A percentile compares a stretch with the other conserved stretches of the same genome.
Evolutionary conservation across 1,139 yeast species (phyloP).

Genomic region (Saccharomyces hybrid): DNA sequence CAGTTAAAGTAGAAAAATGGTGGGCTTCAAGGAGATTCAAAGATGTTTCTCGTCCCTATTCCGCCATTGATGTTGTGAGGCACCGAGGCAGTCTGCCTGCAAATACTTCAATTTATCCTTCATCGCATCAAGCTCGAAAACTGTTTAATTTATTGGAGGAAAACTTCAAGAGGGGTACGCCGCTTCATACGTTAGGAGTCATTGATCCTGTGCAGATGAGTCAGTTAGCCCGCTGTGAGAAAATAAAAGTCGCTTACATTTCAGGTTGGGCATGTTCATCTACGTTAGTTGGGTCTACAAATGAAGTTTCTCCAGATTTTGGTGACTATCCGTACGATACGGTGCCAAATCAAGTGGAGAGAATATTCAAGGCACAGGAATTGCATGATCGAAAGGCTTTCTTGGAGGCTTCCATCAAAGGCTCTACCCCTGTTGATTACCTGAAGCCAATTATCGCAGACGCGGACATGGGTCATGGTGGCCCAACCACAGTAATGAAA

Average conservation of each 20-base stretch:
- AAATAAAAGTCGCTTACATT: slow-evolving; percentile 49
- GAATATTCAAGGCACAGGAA: slow-evolving; percentile 51
- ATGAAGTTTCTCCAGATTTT: slow-evolving; percentile 54
- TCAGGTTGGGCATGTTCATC: slow-evolving; percentile 59
- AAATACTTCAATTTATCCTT: slow-evolving; percentile 35
- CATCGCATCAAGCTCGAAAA: slow-evolving; percentile 49
- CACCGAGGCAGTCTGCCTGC: slow-evolving; percentile 45
- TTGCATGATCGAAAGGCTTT: slow-evolving; percentile 50
- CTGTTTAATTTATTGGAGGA: slow-evolving; percentile 40
- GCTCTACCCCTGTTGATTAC: slow-evolving; percentile 37
- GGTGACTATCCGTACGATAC: slow-evolving; percentile 63
- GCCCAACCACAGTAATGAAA: slow-evolving; percentile 56
- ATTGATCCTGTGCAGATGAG: slow-evolving; percentile 58
- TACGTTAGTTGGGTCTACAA: slow-evolving; percentile 45
- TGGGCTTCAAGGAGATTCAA: slow-evolving; percentile 45
- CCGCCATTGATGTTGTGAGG: slow-evolving; percentile 46
- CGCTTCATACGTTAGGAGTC: slow-evolving; percentile 53
- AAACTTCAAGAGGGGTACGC: slow-evolving; percentile 38
- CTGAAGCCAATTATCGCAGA: slow-evolving; percentile 59
- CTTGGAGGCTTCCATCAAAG: slow-evolving; percentile 31
- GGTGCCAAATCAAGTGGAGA: slow-evolving; percentile 56
- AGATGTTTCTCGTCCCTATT: slow-evolving; percentile 45
- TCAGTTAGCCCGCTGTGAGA: slow-evolving; percentile 43
- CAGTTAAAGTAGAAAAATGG: slow-evolving; percentile 41
- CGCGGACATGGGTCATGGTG: slow-evolving; percentile 67